Conservation (phyloP, 768 basidiomycete genomes). For the Rhizopogon vesiculosus region DNA sequence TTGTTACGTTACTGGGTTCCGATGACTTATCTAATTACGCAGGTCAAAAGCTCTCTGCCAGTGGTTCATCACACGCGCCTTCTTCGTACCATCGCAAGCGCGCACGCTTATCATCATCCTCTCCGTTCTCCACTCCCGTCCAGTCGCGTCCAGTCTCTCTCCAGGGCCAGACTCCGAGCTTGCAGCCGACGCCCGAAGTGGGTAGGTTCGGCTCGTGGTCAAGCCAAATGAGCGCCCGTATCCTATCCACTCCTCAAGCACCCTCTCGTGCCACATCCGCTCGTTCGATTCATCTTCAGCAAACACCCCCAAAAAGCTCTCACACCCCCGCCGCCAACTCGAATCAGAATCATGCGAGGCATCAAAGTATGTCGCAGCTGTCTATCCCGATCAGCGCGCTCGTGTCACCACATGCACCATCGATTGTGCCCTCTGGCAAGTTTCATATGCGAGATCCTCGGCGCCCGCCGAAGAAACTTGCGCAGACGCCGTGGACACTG, state of each 20-base stretch:
- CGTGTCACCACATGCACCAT: constrained; percentile 75
- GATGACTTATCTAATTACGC: constrained; percentile 11
- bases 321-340: constrained; percentile 6
- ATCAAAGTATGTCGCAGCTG: constrained; percentile 58
- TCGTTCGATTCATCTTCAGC: constrained; percentile 25
- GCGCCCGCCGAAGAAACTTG: constrained; percentile 49
- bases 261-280: constrained; percentile 34
- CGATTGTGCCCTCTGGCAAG: constrained; percentile 49
- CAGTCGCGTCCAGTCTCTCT: constrained; percentile 27
- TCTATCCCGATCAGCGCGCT: constrained; percentile 81
- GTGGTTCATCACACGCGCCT: constrained; percentile 51
- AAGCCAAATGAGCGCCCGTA: constrained; percentile 27
- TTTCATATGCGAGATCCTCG: constrained; percentile 83
- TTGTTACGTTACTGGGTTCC: constrained; percentile 18
- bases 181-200: constrained; percentile 17
- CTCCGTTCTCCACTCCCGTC: constrained; percentile 27
- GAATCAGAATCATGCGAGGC: constrained; percentile 27
- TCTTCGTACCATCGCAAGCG: constrained; percentile 74
- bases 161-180: constrained; percentile 3
- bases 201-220: constrained; percentile 28
- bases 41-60: constrained; percentile 49
- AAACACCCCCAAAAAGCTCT: constrained; percentile 8
- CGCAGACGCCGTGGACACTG: constrained; percentile 60
- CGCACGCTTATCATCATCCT: constrained; percentile 46
- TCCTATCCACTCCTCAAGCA: constrained; percentile 22